phyloP scores from a whole-genome alignment of 805 yeast genomes.

The Komagataella populi region DNA sequence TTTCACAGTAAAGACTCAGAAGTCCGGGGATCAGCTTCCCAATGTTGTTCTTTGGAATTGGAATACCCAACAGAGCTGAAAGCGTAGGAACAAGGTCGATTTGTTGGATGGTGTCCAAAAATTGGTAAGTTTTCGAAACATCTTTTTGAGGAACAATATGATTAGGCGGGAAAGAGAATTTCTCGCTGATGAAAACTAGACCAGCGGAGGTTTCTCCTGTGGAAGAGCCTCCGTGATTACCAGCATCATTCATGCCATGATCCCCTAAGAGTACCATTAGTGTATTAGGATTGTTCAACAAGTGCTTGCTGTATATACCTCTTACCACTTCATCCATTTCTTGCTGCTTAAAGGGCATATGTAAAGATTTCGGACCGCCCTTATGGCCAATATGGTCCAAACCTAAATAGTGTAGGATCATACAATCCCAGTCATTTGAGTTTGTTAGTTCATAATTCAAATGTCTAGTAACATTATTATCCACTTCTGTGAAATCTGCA shows the following conservation, averaged over 20 bases:
- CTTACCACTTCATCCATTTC: slow-evolving; percentile 74
- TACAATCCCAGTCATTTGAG: slow-evolving; percentile 56
- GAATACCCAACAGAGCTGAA: slow-evolving; percentile 43
- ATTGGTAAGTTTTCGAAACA: slow-evolving; percentile 34
- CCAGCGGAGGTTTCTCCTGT: slow-evolving; percentile 87
- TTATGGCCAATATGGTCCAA: slow-evolving; percentile 97
- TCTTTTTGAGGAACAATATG: slow-evolving; percentile 8
- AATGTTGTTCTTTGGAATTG: slow-evolving; percentile 58
- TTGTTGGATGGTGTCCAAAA: slow-evolving; percentile 42
- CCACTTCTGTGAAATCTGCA: slow-evolving; percentile 90
- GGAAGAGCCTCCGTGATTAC: slow-evolving; percentile 96
- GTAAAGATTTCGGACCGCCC: slow-evolving; percentile 75
- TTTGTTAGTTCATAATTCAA: slow-evolving; percentile 41
- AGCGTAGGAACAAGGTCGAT: slow-evolving; percentile 66
- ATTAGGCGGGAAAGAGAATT: slow-evolving; percentile 20
- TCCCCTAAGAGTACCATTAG: slow-evolving; percentile 76
- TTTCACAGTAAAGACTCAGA: slow-evolving; percentile 32
- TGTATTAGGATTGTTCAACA: slow-evolving; percentile 26
- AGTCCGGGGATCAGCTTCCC: slow-evolving; percentile 58
- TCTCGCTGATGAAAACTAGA: slow-evolving; percentile 52
- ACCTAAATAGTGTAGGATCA: slow-evolving; percentile 85
- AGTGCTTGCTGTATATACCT: slow-evolving; percentile 26
- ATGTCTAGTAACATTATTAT: slow-evolving; percentile 84
- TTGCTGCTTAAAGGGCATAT: slow-evolving; percentile 68
- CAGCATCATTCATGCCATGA: slow-evolving; percentile 93